Evolutionary conservation across 345 rosid genomes (phyloP).

Genomic region (Aegle marmelos): DNA sequence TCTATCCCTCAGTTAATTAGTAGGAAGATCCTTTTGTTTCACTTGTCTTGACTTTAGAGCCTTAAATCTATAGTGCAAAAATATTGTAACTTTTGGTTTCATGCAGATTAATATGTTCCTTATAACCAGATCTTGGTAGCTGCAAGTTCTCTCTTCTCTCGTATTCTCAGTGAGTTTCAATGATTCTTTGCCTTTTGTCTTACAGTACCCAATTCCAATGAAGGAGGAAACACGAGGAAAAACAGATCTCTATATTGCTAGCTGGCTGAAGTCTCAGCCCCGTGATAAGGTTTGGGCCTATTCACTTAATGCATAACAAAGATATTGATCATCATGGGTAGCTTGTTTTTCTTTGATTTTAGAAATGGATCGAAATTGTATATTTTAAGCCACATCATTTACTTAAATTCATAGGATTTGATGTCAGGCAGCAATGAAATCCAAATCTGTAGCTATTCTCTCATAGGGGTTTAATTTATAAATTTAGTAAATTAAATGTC

Average conservation of each 20-base stretch:
- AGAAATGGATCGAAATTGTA: not conserved
- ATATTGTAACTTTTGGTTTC: not conserved
- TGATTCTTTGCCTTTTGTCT: slow-evolving; percentile 7
- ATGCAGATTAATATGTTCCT: not conserved
- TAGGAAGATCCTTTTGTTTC: not conserved
- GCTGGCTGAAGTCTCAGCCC: slow-evolving; percentile 79
- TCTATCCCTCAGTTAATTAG: not conserved
- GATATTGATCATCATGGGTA: not conserved
- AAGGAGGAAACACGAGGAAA: slow-evolving; percentile 83
- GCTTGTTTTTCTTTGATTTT: not conserved
- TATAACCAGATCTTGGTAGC: not conserved
- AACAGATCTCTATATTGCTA: slow-evolving; percentile 77
- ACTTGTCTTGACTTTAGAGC: not conserved
- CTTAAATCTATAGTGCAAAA: not conserved
- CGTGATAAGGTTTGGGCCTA: slow-evolving; percentile 69
- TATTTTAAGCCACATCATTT: not conserved
- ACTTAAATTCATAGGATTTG: not conserved
- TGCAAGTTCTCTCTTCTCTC: not conserved
- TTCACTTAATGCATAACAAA: not conserved
- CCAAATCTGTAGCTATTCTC: not conserved
- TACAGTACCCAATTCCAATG: slow-evolving; percentile 80
- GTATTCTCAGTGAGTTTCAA: not conserved
- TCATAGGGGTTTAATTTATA: not conserved
- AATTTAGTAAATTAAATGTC: not conserved
- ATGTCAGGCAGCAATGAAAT: slow-evolving; percentile 6